Evolutionary conservation across 2,329 filamentous ascomycete species (phyloP).

Genomic region (Fusarium nisikadoi): DNA sequence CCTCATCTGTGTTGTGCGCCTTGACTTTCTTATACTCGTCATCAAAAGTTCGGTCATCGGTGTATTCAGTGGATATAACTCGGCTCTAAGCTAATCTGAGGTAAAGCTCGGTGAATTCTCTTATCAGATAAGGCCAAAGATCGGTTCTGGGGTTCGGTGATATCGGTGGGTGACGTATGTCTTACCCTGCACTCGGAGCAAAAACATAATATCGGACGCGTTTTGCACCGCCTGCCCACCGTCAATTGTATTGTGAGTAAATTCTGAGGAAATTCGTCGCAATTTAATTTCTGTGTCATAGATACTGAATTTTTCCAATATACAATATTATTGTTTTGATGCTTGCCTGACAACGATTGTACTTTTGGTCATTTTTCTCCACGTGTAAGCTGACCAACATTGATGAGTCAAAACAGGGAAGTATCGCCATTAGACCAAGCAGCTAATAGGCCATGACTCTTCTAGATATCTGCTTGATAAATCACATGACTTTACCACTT

Average conservation of each 20-base stretch:
- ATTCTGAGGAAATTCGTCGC: too few relatives aligned
- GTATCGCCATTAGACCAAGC: fast-evolving
- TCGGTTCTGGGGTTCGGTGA: background rate
- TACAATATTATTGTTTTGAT: too few relatives aligned
- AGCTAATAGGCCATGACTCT: fast-evolving
- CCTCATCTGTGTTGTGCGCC: fast-evolving
- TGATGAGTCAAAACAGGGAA: too few relatives aligned
- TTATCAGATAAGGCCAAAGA: background rate
- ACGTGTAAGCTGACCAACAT: too few relatives aligned
- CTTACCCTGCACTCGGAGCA: background rate
- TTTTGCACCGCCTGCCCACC: background rate
- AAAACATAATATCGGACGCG: background rate
- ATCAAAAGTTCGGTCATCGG: background rate
- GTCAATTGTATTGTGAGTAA: background rate
- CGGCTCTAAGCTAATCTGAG: background rate
- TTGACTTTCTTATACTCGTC: background rate
- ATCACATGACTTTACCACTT: background rate
- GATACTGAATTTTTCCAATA: too few relatives aligned
- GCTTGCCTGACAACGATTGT: too few relatives aligned
- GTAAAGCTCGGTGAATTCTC: background rate
- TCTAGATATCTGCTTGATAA: too few relatives aligned
- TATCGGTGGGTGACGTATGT: background rate
- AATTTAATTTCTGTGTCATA: too few relatives aligned
- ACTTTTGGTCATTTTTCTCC: too few relatives aligned
- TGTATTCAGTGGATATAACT: background rate